Evolutionary conservation across 352 stramenopile genomes (phyloP).

Genomic region (Phytophthora quininea): DNA sequence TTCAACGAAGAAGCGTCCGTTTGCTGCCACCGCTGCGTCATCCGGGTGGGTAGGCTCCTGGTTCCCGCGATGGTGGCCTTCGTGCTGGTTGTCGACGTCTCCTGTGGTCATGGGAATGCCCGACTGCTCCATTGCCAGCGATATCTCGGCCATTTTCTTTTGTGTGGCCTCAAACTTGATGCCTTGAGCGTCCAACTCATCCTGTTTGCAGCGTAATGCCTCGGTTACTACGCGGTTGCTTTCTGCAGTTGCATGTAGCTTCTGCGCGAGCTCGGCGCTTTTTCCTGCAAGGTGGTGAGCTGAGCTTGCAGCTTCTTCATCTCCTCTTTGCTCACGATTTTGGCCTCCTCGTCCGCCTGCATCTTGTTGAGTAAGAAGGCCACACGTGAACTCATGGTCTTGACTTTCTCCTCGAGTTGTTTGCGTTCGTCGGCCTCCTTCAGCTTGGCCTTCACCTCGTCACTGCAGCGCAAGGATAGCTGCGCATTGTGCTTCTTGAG

Average conservation of each 20-base stretch:
- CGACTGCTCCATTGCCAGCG: conserved; percentile 62
- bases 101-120: conserved; percentile 36
- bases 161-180: conserved; percentile 84
- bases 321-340: conserved; percentile 93
- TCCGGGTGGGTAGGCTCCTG: conserved; percentile 53
- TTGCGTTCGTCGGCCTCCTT: conserved; percentile 92
- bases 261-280: conserved; percentile 87
- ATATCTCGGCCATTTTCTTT: conserved; percentile 73
- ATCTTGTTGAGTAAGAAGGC: conserved; percentile 97
- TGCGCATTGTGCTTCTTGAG: conserved; percentile 97
- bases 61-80: conserved; percentile 29
- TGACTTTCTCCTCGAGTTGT: conserved; percentile 94
- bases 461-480: conserved; percentile 90
- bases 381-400: conserved; percentile 92
- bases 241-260: conserved; percentile 91
- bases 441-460: conserved; percentile 94
- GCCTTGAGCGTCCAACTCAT: conserved; percentile 88
- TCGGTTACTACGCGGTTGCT: conserved; percentile 94
- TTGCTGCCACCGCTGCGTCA: conserved; percentile 60
- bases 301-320: conserved; percentile 95
- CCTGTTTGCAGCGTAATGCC: conserved; percentile 87
- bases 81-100: conserved; percentile 30
- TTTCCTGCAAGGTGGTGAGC: conserved; percentile 88
- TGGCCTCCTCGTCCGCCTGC: conserved; percentile 95
- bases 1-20: conserved; percentile 90